phyloP scores from a whole-genome alignment of 2,329 filamentous ascomycete species.

The Penicillium sp. region DNA sequence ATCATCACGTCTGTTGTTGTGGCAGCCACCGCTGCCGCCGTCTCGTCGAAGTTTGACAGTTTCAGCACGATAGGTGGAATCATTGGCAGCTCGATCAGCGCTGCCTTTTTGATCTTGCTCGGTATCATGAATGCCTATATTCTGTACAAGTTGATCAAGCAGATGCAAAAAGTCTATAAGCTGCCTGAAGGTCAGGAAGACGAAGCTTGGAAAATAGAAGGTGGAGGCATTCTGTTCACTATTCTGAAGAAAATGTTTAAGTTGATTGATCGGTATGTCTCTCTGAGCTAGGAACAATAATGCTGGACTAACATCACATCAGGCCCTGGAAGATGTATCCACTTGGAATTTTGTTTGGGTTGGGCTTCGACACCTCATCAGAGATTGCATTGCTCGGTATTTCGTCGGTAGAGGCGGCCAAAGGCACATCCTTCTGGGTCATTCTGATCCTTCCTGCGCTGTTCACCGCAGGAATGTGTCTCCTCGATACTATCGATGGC shows the following conservation, averaged over 20 bases:
- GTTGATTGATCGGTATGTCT: constrained; percentile 58
- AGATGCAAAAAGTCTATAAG: constrained; percentile 64
- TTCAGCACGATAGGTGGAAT: constrained; percentile 84
- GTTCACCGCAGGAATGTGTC: constrained; percentile 94
- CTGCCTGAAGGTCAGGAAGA: constrained; percentile 49
- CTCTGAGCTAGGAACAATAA: neutral
- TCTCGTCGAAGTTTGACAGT: constrained; percentile 76
- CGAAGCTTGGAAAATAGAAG: constrained; percentile 68
- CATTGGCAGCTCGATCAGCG: constrained; percentile 84
- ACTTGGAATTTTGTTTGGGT: constrained; percentile 80
- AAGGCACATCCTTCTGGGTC: constrained; percentile 88
- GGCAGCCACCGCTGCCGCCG: constrained; percentile 82
- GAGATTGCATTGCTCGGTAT: constrained; percentile 93
- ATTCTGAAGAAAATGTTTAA: constrained; percentile 76
- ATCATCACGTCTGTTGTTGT: constrained; percentile 88
- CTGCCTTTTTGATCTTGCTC: constrained; percentile 77
- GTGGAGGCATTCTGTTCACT: constrained; percentile 71
- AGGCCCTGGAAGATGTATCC: constrained; percentile 92
- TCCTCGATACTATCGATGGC: constrained; percentile 89
- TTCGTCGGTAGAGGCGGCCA: constrained; percentile 79
- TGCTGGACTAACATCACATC: neutral
- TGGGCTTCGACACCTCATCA: constrained; percentile 94
- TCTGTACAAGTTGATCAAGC: constrained; percentile 71
- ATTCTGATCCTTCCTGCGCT: constrained; percentile 89
- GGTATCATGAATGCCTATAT: constrained; percentile 86